Evolutionary conservation across 1,284 basidiomycete genomes (phyloP).

Genomic region (Malassezia yamatoensis): DNA sequence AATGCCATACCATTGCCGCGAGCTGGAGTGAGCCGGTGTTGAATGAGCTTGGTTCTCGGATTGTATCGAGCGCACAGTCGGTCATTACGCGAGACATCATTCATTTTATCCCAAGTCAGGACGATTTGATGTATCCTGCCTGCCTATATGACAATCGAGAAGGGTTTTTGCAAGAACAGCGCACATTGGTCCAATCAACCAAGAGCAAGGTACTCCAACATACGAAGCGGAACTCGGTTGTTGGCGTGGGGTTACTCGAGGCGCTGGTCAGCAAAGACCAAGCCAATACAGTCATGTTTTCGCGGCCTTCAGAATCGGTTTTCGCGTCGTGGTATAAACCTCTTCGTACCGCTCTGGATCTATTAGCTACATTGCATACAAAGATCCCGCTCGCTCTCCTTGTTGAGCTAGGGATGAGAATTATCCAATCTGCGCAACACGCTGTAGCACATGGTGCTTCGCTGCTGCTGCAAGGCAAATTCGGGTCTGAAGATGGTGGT

Average conservation of each 20-base stretch:
- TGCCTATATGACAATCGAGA: background rate
- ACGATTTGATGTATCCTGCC: conserved; percentile 2
- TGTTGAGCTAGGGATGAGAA: background rate
- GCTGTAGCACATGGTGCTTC: conserved; percentile 1
- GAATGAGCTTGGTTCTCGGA: background rate
- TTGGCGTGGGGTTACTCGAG: background rate
- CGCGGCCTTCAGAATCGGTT: background rate
- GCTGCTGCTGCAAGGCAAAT: conserved; percentile 2
- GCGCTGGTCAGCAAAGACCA: background rate
- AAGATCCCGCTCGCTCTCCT: background rate
- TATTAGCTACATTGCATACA: conserved; percentile 2
- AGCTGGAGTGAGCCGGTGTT: conserved; percentile 2
- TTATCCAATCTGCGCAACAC: background rate
- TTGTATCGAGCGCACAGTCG: background rate
- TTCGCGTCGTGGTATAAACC: conserved; percentile 11
- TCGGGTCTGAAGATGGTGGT: conserved; percentile 5
- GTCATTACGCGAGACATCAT: background rate
- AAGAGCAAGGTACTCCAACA: background rate
- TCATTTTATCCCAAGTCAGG: background rate
- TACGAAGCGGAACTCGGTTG: background rate
- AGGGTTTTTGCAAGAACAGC: background rate
- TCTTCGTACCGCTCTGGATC: conserved; percentile 1
- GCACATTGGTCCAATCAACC: background rate
- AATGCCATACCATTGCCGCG: background rate
- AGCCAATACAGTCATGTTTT: background rate